These are phyloP conservation scores for Starmerella apicola DNA, from an alignment of 805 yeast genomes.

Conservation along the genomic window DNA sequence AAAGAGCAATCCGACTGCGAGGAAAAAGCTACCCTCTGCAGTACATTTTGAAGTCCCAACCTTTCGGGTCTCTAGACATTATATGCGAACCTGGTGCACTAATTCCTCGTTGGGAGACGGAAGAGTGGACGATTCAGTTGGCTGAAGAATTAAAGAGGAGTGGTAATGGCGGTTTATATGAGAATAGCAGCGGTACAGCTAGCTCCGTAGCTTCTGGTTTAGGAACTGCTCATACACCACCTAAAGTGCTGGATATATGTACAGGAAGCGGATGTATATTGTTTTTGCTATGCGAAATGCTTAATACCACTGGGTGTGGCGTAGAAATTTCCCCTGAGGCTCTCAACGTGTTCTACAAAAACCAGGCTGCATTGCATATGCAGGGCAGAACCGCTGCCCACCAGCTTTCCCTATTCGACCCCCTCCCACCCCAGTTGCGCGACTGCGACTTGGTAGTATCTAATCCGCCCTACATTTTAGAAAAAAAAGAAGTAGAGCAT, in stretches of 20 bases:
- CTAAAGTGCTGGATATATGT: constrained; percentile 53
- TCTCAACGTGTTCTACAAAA: constrained; percentile 30
- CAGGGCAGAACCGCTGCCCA: constrained; percentile 9
- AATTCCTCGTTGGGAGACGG: constrained; percentile 93
- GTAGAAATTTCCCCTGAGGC: constrained; percentile 42
- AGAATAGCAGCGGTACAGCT: not conserved
- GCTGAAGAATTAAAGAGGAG: constrained; percentile 20
- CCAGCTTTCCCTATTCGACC: constrained; percentile 6
- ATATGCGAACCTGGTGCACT: constrained; percentile 52
- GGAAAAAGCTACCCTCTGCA: constrained; percentile 58
- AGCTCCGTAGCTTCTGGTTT: too few relatives aligned
- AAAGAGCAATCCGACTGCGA: constrained; percentile 42
- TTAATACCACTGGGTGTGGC: constrained; percentile 46
- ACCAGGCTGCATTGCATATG: constrained; percentile 11
- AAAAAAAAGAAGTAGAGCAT: constrained; percentile 33
- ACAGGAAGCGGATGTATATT: constrained; percentile 80
- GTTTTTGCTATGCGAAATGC: constrained; percentile 18
- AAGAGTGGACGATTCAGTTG: constrained; percentile 62
- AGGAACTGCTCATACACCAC: not conserved
- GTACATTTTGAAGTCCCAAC: constrained; percentile 74
- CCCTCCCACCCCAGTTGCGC: constrained; percentile 5
- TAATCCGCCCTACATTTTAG: constrained; percentile 80
- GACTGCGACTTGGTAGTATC: constrained; percentile 46
- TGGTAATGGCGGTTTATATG: too few relatives aligned
- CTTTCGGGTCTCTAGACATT: constrained; percentile 62